Base-by-base conservation (phyloP, 2,329 filamentous ascomycete species). In the Tolypocladium tundrense region DNA sequence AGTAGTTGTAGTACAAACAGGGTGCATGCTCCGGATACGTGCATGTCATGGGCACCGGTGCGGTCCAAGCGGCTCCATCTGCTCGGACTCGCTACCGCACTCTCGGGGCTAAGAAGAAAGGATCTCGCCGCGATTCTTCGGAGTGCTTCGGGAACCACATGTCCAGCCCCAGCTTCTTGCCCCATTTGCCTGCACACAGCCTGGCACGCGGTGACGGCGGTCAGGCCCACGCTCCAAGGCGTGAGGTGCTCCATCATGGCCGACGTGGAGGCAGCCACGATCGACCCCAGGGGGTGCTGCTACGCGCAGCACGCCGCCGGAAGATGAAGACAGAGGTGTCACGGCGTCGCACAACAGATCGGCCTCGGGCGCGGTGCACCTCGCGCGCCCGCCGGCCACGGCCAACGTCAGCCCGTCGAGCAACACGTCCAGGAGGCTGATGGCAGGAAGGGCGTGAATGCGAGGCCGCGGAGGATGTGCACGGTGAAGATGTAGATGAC, bases 251-350 rank as follows among this genome's bases (percentile, higher is more conserved):
- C 69, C 24, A 67, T 53, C 13, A 70, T 62, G 1, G 70, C 70
- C 57, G 70, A 63, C 48, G 70, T 55, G 10, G 68, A 68, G 6
- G 67, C 66, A 27, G 66, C 61, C 24, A 65, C 59, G 14, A 72
- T 71, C 24, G 65, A 68, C 3, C 60, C 57, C 7, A 4, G 43
- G 67, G 68, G 54, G 66, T 67, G 4, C 64, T 62, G 65, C 54
- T 65, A 62, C 1, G 66, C 66, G 65, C 68, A 69, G 40, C 1
- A 33, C 8, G 68, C 69, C 21, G 68, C 68, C 24, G 68, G 56
- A 72, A 71, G 53, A 72, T 69, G 56, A 71, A 63, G 43, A 70
- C 65, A 35, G 69, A 70, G 7, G 70, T 67, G 62, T 71, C 50
- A 69, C 64, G 58, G 68, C 68, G 63, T 72, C 70, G 60, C 67